Evolutionary conservation across 108 stramenopile species (phyloP).

Genomic region (Cyclostephanos tholiformis): DNA sequence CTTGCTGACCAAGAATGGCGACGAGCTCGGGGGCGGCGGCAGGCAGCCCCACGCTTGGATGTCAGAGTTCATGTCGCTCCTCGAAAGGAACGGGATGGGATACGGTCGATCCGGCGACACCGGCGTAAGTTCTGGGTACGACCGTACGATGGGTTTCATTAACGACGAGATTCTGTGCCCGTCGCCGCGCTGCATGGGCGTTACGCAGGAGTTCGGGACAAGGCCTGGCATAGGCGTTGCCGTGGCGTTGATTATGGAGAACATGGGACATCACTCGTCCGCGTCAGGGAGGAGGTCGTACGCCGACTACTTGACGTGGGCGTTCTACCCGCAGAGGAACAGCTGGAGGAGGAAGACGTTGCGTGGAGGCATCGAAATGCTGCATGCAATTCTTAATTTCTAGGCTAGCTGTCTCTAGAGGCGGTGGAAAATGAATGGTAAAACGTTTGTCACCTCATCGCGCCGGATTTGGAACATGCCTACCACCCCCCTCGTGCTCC

Average conservation of each 20-base stretch:
- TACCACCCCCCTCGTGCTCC: too few species aligned
- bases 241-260: slow-evolving; percentile 71
- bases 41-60: slow-evolving; percentile 4
- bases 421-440: too few species aligned
- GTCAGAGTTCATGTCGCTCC: slow-evolving; percentile 1
- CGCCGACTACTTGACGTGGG: slow-evolving; percentile 29
- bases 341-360: slow-evolving; percentile 36
- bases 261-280: slow-evolving; percentile 52
- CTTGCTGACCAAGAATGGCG: slow-evolving; percentile 15
- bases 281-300: slow-evolving; percentile 4
- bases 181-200: slow-evolving; percentile 18
- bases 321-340: slow-evolving; percentile 41
- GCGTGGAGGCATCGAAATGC: slow-evolving; percentile 34
- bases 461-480: too few species aligned
- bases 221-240: slow-evolving; percentile 60
- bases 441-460: too few species aligned
- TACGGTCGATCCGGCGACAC: slow-evolving; percentile 17
- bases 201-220: slow-evolving; percentile 83
- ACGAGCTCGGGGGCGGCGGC: slow-evolving; percentile 18
- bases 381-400: slow-evolving; percentile 16
- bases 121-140: slow-evolving; percentile 56
- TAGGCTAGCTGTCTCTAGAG: too few species aligned
- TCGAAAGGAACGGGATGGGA: slow-evolving; percentile 10
- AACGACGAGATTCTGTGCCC: slow-evolving; percentile 40
- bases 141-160: slow-evolving; percentile 45